Conservation (phyloP, 495 filamentous ascomycete genomes). For the Aspergillus conjunctus region DNA sequence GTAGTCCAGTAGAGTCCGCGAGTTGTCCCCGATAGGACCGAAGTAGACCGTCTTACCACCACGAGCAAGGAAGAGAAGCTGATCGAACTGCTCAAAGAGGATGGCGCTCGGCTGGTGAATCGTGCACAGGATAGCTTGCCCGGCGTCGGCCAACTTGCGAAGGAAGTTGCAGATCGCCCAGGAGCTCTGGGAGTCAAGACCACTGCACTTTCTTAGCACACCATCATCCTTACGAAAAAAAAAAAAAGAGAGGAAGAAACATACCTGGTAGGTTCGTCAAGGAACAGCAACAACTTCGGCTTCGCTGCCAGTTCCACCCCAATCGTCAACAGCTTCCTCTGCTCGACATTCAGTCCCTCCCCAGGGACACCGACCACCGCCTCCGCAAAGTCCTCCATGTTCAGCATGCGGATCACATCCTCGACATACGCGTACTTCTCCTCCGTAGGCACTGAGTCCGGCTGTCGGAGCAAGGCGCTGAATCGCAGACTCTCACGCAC, state of each 20-base stretch:
- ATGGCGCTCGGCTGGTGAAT: conserved; percentile 93
- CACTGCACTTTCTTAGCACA: conserved; percentile 34
- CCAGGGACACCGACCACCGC: conserved; percentile 43
- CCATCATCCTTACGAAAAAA: no score
- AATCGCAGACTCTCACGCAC: conserved; percentile 84
- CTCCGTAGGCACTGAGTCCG: conserved; percentile 41
- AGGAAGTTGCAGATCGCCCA: conserved; percentile 82
- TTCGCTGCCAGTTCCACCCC: conserved; percentile 89
- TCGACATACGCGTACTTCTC: conserved; percentile 54
- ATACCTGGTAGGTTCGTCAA: conserved; percentile 80
- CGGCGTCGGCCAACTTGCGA: conserved; percentile 77
- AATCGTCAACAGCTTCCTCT: conserved; percentile 84
- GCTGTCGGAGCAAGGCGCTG: conserved; percentile 81
- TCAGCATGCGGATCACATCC: conserved; percentile 49
- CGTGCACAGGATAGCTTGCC: conserved; percentile 86
- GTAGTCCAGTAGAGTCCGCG: conserved; percentile 66
- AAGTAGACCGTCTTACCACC: conserved; percentile 87
- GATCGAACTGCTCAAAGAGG: conserved; percentile 89
- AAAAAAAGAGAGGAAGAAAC: no score
- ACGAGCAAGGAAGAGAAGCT: conserved; percentile 76
- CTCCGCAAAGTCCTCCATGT: conserved; percentile 47
- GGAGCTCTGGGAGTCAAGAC: conserved; percentile 81
- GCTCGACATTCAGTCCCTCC: conserved; percentile 83
- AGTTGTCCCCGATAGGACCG: conserved; percentile 78
- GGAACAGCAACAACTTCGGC: conserved; percentile 80